phyloP scores from a whole-genome alignment of 768 basidiomycete genomes.

The Tulasnella sp. region DNA sequence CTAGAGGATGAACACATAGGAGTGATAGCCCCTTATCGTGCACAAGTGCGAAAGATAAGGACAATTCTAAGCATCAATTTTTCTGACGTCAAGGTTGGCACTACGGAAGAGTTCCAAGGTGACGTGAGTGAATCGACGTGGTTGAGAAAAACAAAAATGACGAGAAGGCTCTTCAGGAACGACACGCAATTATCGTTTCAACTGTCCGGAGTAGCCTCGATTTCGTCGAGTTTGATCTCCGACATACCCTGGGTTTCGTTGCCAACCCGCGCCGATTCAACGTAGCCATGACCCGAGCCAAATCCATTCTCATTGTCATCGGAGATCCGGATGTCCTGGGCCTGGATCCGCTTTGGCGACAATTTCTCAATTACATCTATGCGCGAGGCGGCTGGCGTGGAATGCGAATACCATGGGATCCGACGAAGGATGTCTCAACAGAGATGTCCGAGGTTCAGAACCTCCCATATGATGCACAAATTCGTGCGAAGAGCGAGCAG shows the following conservation, averaged over 20 bases:
- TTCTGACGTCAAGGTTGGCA: constrained; percentile 18
- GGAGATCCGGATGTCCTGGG: constrained; percentile 57
- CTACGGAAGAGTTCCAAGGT: constrained; percentile 24
- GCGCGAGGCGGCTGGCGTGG: constrained; percentile 53
- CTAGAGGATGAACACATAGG: constrained; percentile 22
- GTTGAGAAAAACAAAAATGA: not conserved
- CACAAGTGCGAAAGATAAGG: constrained; percentile 17
- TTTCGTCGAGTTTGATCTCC: constrained; percentile 23
- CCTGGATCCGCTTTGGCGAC: constrained; percentile 57
- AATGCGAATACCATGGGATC: not conserved
- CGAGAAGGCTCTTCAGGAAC: constrained; percentile 20
- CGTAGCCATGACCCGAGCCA: constrained; percentile 43
- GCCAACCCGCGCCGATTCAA: constrained; percentile 26
- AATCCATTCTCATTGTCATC: constrained; percentile 33
- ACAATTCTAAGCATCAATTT: not conserved
- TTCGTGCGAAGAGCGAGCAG: not conserved
- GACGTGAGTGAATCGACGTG: not conserved
- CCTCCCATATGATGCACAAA: not conserved
- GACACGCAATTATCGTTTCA: constrained; percentile 27
- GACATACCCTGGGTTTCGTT: constrained; percentile 24
- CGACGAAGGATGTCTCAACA: not conserved
- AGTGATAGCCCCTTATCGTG: constrained; percentile 20
- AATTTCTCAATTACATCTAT: constrained; percentile 56
- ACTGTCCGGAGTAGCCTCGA: constrained; percentile 25
- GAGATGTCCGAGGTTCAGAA: not conserved